These are phyloP conservation scores for Tricholoma terreum DNA, from an alignment of 768 basidiomycete genomes.

Conservation along the genomic window DNA sequence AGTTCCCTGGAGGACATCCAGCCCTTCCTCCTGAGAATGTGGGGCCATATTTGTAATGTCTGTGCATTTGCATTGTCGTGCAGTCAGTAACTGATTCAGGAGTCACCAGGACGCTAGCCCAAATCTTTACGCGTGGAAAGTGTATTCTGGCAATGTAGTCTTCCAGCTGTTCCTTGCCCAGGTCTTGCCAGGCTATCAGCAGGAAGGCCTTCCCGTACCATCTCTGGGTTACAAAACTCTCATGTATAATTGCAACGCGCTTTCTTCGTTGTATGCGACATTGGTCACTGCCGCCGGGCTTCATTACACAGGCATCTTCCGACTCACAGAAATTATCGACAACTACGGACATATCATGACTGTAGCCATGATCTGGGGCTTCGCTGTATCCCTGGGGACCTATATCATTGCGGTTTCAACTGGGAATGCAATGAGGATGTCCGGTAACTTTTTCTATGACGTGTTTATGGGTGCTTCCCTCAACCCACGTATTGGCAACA, in stretches of 20 bases:
- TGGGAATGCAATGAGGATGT: slow-evolving; percentile 87
- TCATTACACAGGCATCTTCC: slow-evolving; percentile 80
- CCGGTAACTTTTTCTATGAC: slow-evolving; percentile 92
- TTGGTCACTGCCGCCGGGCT: slow-evolving; percentile 70
- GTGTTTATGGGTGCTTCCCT: slow-evolving; percentile 95
- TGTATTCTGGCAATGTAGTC: slow-evolving; percentile 84
- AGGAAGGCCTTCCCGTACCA: slow-evolving; percentile 95
- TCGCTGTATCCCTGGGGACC: slow-evolving; percentile 73
- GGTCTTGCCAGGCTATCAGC: slow-evolving; percentile 87
- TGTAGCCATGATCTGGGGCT: slow-evolving; percentile 91
- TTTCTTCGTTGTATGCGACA: slow-evolving; percentile 80
- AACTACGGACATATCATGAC: slow-evolving; percentile 96
- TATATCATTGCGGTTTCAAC: slow-evolving; percentile 77
- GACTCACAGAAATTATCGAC: slow-evolving; percentile 92
- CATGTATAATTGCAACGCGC: slow-evolving; percentile 96
- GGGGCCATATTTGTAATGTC: slow-evolving; percentile 79
- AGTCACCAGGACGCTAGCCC: slow-evolving; percentile 85
- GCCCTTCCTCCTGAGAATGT: slow-evolving; percentile 82
- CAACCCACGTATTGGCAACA: slow-evolving; percentile 87
- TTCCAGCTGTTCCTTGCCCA: slow-evolving; percentile 90
- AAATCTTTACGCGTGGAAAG: slow-evolving; percentile 82
- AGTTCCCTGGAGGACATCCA: slow-evolving; percentile 62
- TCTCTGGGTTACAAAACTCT: slow-evolving; percentile 91
- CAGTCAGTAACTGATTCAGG: background rate
- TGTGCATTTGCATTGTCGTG: slow-evolving; percentile 2